Percentiles rank a stretch among this genome's conserved stretches.
These are phyloP conservation scores for Nicotiana benthamiana DNA, from an alignment of 257 asterid genomes.

Conservation along the genomic window DNA sequence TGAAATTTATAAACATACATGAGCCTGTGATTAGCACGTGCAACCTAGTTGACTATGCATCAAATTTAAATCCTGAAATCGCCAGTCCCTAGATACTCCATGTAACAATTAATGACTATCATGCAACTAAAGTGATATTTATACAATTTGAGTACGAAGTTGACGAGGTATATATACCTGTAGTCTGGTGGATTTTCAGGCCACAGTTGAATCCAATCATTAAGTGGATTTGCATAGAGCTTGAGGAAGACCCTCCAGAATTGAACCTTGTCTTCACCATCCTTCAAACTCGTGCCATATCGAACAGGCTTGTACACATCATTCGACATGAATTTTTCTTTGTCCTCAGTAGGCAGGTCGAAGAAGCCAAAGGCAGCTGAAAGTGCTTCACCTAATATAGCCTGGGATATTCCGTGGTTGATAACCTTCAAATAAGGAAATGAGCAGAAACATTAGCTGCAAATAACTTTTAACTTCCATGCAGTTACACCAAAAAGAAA, in stretches of 20 bases:
- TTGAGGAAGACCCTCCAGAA: slow-evolving; percentile 49
- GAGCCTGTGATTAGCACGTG: no score
- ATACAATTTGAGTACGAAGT: background rate
- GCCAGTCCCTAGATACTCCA: no score
- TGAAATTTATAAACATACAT: no score
- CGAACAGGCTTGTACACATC: slow-evolving; percentile 34
- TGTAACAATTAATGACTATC: background rate
- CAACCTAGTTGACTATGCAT: no score
- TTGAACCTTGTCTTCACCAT: slow-evolving; percentile 30
- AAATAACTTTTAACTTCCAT: background rate
- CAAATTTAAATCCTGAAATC: no score
- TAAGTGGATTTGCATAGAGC: slow-evolving; percentile 44
- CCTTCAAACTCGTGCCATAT: slow-evolving; percentile 35
- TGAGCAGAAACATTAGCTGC: background rate
- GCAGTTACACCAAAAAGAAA: no score
- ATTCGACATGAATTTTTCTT: slow-evolving; percentile 30
- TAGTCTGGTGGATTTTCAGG: slow-evolving; percentile 33
- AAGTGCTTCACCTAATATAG: slow-evolving; percentile 29
- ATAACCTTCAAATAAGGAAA: slow-evolving; percentile 18
- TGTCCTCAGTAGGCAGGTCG: slow-evolving; percentile 21
- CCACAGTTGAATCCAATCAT: slow-evolving; percentile 38
- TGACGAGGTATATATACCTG: slow-evolving; percentile 17
- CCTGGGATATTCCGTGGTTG: slow-evolving; percentile 39
- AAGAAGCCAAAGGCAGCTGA: slow-evolving; percentile 26
- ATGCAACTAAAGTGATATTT: background rate